These are phyloP conservation scores for Scalesia atractyloides DNA, from an alignment of 129 eudicot species.

Conservation along the genomic window DNA sequence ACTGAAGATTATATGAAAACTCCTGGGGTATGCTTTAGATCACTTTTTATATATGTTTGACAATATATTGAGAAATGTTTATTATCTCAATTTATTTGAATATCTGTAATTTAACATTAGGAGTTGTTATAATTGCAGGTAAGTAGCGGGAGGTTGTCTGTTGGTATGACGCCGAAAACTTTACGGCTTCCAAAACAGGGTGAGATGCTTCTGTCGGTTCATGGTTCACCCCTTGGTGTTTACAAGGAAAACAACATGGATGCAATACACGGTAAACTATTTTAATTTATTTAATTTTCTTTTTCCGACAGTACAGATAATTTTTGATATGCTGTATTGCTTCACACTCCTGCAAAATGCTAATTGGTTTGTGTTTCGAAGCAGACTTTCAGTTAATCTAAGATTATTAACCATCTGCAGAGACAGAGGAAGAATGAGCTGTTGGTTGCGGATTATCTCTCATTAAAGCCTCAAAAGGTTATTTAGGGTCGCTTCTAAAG, in stretches of 20 bases:
- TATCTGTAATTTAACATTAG: slow-evolving; percentile 3
- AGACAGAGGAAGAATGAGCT: slow-evolving; percentile 48
- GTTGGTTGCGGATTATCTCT: slow-evolving; percentile 18
- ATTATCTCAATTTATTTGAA: neutral
- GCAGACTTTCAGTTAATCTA: neutral
- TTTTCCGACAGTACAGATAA: slow-evolving; percentile 4
- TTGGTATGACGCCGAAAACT: slow-evolving; percentile 89
- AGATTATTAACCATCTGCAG: slow-evolving; percentile 30
- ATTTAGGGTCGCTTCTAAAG: neutral
- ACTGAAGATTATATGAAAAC: slow-evolving; percentile 72
- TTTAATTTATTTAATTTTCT: neutral
- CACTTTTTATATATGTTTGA: neutral
- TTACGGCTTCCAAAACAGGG: slow-evolving; percentile 80
- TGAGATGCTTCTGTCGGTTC: slow-evolving; percentile 90
- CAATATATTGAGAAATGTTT: neutral
- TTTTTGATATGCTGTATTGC: neutral
- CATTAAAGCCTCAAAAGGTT: neutral
- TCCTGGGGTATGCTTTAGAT: slow-evolving; percentile 62
- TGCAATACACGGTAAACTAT: slow-evolving; percentile 63
- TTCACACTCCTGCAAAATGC: neutral
- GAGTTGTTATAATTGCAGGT: slow-evolving; percentile 43
- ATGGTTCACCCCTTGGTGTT: slow-evolving; percentile 97
- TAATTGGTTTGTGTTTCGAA: neutral
- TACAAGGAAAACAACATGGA: slow-evolving; percentile 91
- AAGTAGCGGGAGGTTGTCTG: slow-evolving; percentile 64